These are phyloP conservation scores for Spergularia marina DNA, from an alignment of 148 eudicot species.

Conservation along the genomic window DNA sequence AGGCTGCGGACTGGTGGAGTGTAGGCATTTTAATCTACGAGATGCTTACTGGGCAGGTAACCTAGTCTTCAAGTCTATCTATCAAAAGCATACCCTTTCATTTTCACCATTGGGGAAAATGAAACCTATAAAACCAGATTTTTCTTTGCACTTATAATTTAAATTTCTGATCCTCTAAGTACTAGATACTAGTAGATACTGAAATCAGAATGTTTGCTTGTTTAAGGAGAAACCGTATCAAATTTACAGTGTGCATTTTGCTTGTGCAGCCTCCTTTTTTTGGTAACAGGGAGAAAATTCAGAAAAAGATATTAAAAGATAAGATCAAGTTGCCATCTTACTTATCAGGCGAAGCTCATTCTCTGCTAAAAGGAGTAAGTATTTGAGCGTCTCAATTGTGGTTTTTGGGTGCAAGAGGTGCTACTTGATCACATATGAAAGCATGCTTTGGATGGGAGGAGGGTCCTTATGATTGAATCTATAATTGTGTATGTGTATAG, in stretches of 20 bases:
- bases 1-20: slow-evolving; percentile 98
- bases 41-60: slow-evolving; percentile 92
- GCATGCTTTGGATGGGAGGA: not conserved
- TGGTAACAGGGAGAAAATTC: slow-evolving; percentile 67
- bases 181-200: too few relatives aligned
- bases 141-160: too few relatives aligned
- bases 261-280: slow-evolving; percentile 77
- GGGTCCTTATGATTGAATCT: not conserved
- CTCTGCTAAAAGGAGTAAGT: slow-evolving; percentile 78
- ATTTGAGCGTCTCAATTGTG: too few relatives aligned
- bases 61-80: not conserved
- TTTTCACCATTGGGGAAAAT: not conserved
- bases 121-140: too few relatives aligned
- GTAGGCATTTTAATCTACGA: slow-evolving; percentile 78
- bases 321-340: slow-evolving; percentile 77
- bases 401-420: not conserved
- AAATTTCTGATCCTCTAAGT: too few relatives aligned
- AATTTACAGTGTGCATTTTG: slow-evolving; percentile 20
- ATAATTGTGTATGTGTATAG: too few relatives aligned
- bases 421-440: not conserved
- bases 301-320: slow-evolving; percentile 77
- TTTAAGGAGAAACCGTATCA: not conserved
- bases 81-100: not conserved
- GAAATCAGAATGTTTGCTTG: not conserved
- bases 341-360: slow-evolving; percentile 83